Percentiles rank a stretch among this genome's conserved stretches.
Evolutionary conservation across 805 yeast genomes (phyloP).

Genomic region (Saturnispora serradocipensis): DNA sequence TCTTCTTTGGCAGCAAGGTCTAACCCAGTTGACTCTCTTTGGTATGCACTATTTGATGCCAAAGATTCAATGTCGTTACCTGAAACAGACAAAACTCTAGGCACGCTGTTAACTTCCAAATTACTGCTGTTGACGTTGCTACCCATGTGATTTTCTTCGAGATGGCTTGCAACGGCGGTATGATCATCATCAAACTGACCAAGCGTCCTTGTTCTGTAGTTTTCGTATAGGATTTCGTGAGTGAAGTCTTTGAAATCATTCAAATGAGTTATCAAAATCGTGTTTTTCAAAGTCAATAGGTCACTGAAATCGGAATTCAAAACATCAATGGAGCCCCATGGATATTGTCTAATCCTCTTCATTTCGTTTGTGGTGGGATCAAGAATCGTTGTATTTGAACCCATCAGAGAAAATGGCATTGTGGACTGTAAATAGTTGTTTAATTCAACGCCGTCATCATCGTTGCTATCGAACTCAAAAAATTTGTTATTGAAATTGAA

Average conservation of each 20-base stretch:
- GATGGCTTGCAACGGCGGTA: neutral
- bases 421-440: constrained; percentile 34
- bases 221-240: constrained; percentile 78
- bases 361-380: constrained; percentile 30
- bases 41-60: neutral
- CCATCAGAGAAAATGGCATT: constrained; percentile 58
- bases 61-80: constrained; percentile 1
- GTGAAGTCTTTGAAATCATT: constrained; percentile 84
- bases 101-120: neutral
- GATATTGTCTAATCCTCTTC: constrained; percentile 46
- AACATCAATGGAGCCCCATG: constrained; percentile 58
- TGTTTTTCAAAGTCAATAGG: constrained; percentile 69
- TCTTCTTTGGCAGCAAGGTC: constrained; percentile 52
- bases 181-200: constrained; percentile 10
- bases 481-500: constrained; percentile 68
- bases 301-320: constrained; percentile 67
- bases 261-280: constrained; percentile 73
- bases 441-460: constrained; percentile 25
- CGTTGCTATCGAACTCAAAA: constrained; percentile 22
- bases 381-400: constrained; percentile 37
- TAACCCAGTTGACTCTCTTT: neutral
- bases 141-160: neutral
- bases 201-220: constrained; percentile 63
- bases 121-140: neutral
- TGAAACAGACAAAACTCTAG: constrained; percentile 9